phyloP scores from a whole-genome alignment of 805 yeast species.

The Hanseniaspora singularis region DNA sequence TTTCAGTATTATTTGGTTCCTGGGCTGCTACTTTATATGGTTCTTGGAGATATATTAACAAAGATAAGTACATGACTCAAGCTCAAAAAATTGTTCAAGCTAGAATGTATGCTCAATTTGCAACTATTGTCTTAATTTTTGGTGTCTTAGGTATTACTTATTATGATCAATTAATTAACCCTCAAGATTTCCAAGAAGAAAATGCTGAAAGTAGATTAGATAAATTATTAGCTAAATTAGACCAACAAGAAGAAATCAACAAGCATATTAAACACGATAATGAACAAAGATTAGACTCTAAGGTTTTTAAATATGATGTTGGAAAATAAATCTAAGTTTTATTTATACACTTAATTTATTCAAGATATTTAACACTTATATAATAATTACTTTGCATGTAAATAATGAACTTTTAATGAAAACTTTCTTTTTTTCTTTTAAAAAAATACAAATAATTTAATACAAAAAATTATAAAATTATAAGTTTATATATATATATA shows the following conservation, averaged over 20 bases:
- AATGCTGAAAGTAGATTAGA: constrained; percentile 36
- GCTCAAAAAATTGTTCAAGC: constrained; percentile 79
- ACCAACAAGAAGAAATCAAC: constrained; percentile 33
- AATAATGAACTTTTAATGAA: no score
- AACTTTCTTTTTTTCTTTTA: no score
- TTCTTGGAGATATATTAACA: constrained; percentile 61
- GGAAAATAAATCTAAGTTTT: no score
- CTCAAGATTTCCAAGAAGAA: constrained; percentile 21
- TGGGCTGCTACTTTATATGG: constrained; percentile 78
- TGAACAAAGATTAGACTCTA: constrained; percentile 31
- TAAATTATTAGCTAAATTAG: constrained; percentile 29
- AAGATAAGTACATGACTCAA: constrained; percentile 60
- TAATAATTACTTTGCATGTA: no score
- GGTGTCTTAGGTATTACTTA: constrained; percentile 57
- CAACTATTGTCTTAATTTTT: constrained; percentile 58
- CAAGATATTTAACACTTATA: no score
- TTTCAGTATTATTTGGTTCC: constrained; percentile 52
- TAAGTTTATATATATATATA: background rate
- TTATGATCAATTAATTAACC: constrained; percentile 48
- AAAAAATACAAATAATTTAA: no score
- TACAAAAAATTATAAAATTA: no score
- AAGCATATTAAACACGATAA: constrained; percentile 21
- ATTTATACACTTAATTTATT: background rate
- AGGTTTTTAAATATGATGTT: constrained; percentile 26
- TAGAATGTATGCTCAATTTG: constrained; percentile 80